phyloP scores from a whole-genome alignment of 176 grass and related monocot species.

The Carex parvula region DNA sequence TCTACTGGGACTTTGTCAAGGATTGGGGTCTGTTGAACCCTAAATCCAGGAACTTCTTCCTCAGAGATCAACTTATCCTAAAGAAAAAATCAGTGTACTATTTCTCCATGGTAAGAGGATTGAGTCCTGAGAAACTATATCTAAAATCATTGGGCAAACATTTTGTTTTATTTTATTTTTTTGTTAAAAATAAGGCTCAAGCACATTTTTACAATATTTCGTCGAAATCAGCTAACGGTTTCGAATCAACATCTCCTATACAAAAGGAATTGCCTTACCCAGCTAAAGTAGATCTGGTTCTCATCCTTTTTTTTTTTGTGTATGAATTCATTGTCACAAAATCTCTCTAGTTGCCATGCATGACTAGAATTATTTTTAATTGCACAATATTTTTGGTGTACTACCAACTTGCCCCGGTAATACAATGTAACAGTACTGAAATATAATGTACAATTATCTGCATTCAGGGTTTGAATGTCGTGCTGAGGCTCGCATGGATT shows the following conservation, averaged over 20 bases:
- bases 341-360: no score
- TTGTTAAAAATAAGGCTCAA: not conserved
- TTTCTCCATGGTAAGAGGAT: slow-evolving; percentile 56
- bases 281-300: not conserved
- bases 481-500: slow-evolving; percentile 78
- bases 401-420: no score
- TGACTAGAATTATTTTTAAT: no score
- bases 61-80: slow-evolving; percentile 69
- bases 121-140: not conserved
- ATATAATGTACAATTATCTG: not conserved
- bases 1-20: slow-evolving; percentile 96
- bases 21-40: slow-evolving; percentile 73
- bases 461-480: slow-evolving; percentile 67
- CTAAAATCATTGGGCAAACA: not conserved
- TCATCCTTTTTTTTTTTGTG: no score
- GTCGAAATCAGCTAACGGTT: not conserved
- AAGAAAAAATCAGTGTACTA: slow-evolving; percentile 81
- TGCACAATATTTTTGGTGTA: not conserved
- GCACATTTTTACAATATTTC: not conserved
- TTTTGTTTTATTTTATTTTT: not conserved
- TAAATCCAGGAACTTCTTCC: slow-evolving; percentile 55
- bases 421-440: not conserved
- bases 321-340: no score
- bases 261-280: not conserved
- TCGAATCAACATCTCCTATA: not conserved